Evolutionary conservation across 1,284 basidiomycete genomes (phyloP), one percentile per base, ranked within the genome.

Genomic region (Exobasidium rhododendri): DNA sequence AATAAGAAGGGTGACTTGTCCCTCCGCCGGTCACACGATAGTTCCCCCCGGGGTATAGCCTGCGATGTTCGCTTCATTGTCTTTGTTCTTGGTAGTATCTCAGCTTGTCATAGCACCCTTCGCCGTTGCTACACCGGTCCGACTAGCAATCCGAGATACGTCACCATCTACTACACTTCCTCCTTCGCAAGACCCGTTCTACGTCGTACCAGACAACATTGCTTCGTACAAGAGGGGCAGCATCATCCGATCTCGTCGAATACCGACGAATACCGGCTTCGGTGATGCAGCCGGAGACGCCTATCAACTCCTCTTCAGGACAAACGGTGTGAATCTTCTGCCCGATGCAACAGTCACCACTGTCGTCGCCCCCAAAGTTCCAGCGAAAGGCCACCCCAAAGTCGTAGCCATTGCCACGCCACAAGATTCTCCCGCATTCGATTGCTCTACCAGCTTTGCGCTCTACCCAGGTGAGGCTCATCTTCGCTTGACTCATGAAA

Each of bases 171-270:
- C n/a, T n/a, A 40, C 35, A 7, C 35, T 40, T 10, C 35, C 35
- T 10, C 35, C 35, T 10, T 40, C 35, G 17, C 7, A 17, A 40
- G 71, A 72, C 17, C 66, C 68, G 1, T 74, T 72, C 58, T 72
- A 74, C 61, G 22, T 17, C 35, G 29, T 35, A 2, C 66, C 70
- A 0, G 5, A 35, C 50, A 62, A 66, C 56, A 59, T 74, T 43
- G 49, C 28, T 58, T 43, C 68, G 6, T 67, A 59, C 45, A 35
- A 50, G 31, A 66, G 62, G 22, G 71, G 71, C 3, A 61, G 67
- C 32, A 56, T 74, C 32, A 61, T 74, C 49, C 46, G 61, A 13
- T 60, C 62, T 3, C 65, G 71, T 29, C 5, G n/a, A n/a, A 26
- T 57, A 14, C 28, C 24, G n/a, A 28, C 28, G 13, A 26, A 26